A percentile compares a stretch with the other conserved stretches of the same genome.
phyloP scores from a whole-genome alignment of 176 grass and related monocot genomes.

The Dactylis glomerata region DNA sequence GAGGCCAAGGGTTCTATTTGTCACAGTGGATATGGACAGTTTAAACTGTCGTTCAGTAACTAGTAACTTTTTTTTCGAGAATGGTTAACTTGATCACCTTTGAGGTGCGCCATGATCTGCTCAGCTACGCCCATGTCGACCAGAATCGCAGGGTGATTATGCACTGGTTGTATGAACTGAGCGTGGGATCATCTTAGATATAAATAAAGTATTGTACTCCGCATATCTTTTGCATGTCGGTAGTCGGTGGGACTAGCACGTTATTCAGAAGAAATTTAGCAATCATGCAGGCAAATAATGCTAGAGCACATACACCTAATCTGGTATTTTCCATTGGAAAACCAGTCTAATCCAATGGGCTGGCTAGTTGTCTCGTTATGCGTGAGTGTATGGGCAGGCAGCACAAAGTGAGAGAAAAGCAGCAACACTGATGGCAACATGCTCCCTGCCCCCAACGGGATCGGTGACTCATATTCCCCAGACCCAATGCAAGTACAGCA shows the following conservation, averaged over 20 bases:
- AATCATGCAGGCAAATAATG: background rate
- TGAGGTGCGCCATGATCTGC: too few relatives aligned
- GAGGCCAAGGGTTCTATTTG: background rate
- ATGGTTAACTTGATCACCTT: too few relatives aligned
- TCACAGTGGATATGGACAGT: too few relatives aligned
- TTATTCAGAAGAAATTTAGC: background rate
- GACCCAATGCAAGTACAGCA: background rate
- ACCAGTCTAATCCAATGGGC: background rate
- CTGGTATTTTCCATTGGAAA: background rate
- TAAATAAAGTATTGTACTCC: too few relatives aligned
- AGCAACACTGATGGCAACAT: background rate
- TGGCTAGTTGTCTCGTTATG: background rate
- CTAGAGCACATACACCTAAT: background rate
- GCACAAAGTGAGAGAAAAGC: background rate
- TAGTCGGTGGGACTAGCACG: background rate
- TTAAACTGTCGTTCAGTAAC: background rate
- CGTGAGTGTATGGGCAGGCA: background rate
- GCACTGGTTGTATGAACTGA: background rate
- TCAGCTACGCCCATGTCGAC: background rate
- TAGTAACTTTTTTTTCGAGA: too few relatives aligned
- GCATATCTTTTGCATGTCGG: background rate
- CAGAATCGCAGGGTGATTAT: background rate
- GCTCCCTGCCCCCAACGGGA: background rate
- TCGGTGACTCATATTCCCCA: background rate
- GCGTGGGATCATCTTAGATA: background rate